phyloP scores from a whole-genome alignment of 805 yeast species.

The Candida namnaoensis region DNA sequence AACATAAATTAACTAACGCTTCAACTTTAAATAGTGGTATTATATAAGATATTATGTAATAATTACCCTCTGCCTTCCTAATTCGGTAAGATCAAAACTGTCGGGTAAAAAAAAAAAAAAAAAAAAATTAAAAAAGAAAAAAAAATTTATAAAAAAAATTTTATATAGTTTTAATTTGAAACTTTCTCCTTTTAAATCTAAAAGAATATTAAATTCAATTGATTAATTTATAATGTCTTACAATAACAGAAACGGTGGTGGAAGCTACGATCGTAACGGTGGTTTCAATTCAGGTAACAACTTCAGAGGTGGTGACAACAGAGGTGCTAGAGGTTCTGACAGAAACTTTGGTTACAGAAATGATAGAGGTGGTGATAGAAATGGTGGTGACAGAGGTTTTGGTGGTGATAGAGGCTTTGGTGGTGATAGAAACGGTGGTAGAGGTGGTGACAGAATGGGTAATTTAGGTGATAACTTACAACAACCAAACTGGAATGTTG shows the following conservation, averaged over 20 bases:
- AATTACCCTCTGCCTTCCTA: too few relatives aligned
- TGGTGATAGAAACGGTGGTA: constrained; percentile 21
- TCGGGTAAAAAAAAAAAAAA: too few relatives aligned
- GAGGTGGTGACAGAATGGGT: constrained; percentile 29
- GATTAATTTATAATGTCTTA: constrained; percentile 8
- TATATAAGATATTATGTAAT: too few relatives aligned
- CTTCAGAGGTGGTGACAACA: constrained; percentile 31
- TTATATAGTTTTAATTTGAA: too few relatives aligned
- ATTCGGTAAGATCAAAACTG: too few relatives aligned
- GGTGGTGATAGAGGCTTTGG: constrained; percentile 23
- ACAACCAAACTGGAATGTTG: constrained; percentile 77
- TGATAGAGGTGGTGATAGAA: constrained; percentile 28
- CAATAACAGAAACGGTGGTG: background rate
- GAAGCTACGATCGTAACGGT: constrained; percentile 17
- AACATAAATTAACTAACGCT: too few relatives aligned
- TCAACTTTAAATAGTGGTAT: too few relatives aligned
- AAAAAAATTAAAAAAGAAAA: too few relatives aligned
- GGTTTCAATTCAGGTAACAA: constrained; percentile 28
- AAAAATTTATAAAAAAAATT: too few relatives aligned
- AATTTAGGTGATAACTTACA: constrained; percentile 45
- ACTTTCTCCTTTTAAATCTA: too few relatives aligned
- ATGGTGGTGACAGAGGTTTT: constrained; percentile 30
- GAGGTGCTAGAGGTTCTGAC: constrained; percentile 29
- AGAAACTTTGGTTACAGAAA: constrained; percentile 24
- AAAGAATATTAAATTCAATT: too few relatives aligned